Evolutionary conservation across 148 eudicot species (phyloP).

Genomic region (Amaranthus hypochondriacus): DNA sequence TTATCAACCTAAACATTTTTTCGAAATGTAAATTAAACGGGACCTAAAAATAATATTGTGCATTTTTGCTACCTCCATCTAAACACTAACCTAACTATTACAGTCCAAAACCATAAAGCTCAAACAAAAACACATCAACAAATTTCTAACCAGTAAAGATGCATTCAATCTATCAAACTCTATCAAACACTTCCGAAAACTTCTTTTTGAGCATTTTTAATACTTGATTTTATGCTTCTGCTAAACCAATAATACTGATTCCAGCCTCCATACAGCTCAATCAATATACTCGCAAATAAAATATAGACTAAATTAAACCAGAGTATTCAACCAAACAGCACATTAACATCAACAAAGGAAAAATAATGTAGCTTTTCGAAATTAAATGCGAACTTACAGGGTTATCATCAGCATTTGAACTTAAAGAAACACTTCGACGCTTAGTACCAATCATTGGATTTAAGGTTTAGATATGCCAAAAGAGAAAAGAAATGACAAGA

Average conservation of each 20-base stretch:
- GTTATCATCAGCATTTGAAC: slow-evolving; percentile 32
- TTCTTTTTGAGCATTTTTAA: too few relatives aligned
- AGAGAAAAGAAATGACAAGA: slow-evolving; percentile 5
- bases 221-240: too few relatives aligned
- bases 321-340: not conserved
- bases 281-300: not conserved
- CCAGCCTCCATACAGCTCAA: not conserved
- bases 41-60: too few relatives aligned
- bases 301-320: not conserved
- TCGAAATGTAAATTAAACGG: too few relatives aligned
- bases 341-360: not conserved
- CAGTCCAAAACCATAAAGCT: not conserved
- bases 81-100: not conserved
- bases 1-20: not conserved
- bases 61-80: not conserved
- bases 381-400: slow-evolving; percentile 23
- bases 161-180: not conserved
- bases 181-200: not conserved
- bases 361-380: not conserved
- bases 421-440: slow-evolving; percentile 38
- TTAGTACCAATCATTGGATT: slow-evolving; percentile 35
- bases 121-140: not conserved
- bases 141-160: not conserved
- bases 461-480: not conserved
- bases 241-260: not conserved